phyloP scores from a whole-genome alignment of 2,329 filamentous ascomycete species.

The Sporothrix phasma region DNA sequence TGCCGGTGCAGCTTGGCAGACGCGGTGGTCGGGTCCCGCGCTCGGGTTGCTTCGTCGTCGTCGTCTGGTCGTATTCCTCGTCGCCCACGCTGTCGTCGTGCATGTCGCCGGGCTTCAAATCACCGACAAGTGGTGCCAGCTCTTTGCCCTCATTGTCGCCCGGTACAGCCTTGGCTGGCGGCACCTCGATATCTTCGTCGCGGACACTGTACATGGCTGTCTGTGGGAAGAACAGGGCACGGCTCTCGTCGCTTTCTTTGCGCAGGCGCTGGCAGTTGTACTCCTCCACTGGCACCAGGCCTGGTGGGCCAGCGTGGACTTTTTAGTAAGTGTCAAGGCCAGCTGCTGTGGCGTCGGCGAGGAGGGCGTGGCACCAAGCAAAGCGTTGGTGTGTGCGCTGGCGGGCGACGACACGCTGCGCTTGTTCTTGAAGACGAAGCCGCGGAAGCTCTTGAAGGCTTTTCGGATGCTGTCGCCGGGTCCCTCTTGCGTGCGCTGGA shows the following conservation, averaged over 20 bases:
- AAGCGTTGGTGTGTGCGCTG: not conserved
- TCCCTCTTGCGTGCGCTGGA: not conserved
- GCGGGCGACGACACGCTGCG: not conserved
- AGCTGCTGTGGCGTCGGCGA: not conserved
- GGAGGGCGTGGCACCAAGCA: not conserved
- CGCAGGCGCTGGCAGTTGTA: conserved; percentile 10
- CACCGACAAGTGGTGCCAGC: not conserved
- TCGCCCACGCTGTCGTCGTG: conserved; percentile 3
- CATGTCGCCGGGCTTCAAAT: not conserved
- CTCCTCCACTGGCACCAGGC: conserved; percentile 16
- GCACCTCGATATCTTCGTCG: not conserved
- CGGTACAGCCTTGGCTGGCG: not conserved
- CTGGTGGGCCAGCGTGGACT: not conserved
- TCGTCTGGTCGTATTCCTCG: conserved; percentile 11
- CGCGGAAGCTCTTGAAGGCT: conserved; percentile 12
- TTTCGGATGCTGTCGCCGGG: conserved; percentile 10
- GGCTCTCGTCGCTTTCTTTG: not conserved
- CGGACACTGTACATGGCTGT: conserved; percentile 15
- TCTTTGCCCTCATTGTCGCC: not conserved
- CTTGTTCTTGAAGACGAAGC: conserved; percentile 9
- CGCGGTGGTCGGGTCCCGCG: not conserved
- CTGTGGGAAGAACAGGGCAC: conserved; percentile 11
- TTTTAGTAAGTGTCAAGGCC: not conserved
- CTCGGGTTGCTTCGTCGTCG: not conserved
- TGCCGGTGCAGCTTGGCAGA: conserved; percentile 22